phyloP scores from a whole-genome alignment of 768 basidiomycete species.

The Xerocomus brunneocitrinus region DNA sequence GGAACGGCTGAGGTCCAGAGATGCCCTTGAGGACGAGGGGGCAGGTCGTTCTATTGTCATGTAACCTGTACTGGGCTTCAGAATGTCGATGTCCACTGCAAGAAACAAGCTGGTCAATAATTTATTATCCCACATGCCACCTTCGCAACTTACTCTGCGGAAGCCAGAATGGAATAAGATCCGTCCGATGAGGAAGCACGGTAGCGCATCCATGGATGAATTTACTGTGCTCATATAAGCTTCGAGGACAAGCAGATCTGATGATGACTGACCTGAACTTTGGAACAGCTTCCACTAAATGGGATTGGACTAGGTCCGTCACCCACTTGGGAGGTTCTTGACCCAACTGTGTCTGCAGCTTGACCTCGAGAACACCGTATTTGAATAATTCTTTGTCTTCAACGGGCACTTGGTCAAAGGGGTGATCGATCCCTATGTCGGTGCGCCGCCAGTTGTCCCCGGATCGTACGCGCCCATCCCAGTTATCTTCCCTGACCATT shows the following conservation, averaged over 20 bases:
- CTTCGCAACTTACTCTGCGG: constrained; percentile 67
- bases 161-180: constrained; percentile 97
- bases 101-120: not conserved
- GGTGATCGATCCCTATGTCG: constrained; percentile 89
- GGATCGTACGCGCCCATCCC: constrained; percentile 78
- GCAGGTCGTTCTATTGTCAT: constrained; percentile 74
- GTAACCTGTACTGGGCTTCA: constrained; percentile 84
- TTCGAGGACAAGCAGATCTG: not conserved
- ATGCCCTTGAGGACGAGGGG: constrained; percentile 40
- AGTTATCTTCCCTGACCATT: constrained; percentile 93
- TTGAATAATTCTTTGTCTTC: constrained; percentile 94
- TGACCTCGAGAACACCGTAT: constrained; percentile 96
- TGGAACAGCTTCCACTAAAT: constrained; percentile 95
- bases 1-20: constrained; percentile 42
- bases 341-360: constrained; percentile 92
- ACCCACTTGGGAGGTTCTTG: constrained; percentile 98
- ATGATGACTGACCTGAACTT: constrained; percentile 73
- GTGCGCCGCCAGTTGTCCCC: constrained; percentile 91
- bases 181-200: constrained; percentile 85
- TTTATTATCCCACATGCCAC: not conserved
- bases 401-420: constrained; percentile 68
- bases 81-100: constrained; percentile 89
- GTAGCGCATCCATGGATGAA: constrained; percentile 97
- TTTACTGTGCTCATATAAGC: constrained; percentile 48
- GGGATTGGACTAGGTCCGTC: constrained; percentile 89